Conservation (phyloP, 106 monocot genomes). For the Vanilla planifolia region DNA sequence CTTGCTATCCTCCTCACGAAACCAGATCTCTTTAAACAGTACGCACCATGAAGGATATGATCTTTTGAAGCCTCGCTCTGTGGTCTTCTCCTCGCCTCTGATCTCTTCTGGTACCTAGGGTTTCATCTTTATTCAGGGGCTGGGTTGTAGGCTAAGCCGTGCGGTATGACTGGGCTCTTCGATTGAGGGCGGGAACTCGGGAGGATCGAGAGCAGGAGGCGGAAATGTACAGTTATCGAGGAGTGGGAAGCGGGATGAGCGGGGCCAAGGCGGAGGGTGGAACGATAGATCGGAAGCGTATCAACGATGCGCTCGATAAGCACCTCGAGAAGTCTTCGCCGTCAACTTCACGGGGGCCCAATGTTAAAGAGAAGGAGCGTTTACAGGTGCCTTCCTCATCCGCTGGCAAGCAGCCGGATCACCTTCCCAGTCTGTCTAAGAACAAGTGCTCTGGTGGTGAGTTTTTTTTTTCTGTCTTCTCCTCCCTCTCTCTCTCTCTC, state of each 20-base stretch:
- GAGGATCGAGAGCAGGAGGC: background rate
- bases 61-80: no score
- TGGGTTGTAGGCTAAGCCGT: background rate
- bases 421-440: background rate
- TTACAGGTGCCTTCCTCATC: background rate
- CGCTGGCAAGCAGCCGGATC: constrained; percentile 1
- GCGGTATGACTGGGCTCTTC: background rate
- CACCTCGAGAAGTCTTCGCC: constrained; percentile 9
- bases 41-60: no score
- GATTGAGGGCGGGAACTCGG: background rate
- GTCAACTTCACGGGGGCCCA: background rate
- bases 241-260: constrained; percentile 8
- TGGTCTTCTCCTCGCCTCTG: background rate
- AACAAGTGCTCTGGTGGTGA: no score
- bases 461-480: no score
- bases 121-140: background rate
- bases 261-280: background rate
- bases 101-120: background rate
- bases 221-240: constrained; percentile 6
- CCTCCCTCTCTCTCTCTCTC: no score
- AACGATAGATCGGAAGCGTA: constrained; percentile 4
- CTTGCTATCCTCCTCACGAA: no score
- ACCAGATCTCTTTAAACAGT: no score
- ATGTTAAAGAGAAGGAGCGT: constrained; percentile 5
- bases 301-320: constrained; percentile 5